These are phyloP conservation scores for Pythium oligandrum DNA, from an alignment of 352 stramenopile species.

Conservation along the genomic window DNA sequence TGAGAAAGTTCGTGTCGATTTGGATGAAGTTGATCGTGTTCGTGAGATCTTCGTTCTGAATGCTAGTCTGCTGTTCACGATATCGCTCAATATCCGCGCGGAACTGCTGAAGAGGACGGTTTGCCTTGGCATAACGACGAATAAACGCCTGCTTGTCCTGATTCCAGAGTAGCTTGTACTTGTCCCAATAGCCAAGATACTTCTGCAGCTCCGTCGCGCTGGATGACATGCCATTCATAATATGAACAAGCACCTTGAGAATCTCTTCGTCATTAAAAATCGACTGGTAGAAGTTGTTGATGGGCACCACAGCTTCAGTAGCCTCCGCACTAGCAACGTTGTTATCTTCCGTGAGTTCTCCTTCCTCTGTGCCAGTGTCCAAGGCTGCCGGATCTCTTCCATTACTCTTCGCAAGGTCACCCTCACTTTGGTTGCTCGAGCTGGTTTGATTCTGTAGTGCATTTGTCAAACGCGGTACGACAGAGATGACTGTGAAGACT, in stretches of 20 bases:
- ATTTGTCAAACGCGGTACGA: constrained; percentile 83
- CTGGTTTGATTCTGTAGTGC: constrained; percentile 29
- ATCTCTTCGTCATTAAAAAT: constrained; percentile 96
- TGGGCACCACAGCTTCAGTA: neutral
- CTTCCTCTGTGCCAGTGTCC: constrained; percentile 6
- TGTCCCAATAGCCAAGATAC: constrained; percentile 94
- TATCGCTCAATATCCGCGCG: constrained; percentile 91
- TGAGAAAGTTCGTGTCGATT: constrained; percentile 92
- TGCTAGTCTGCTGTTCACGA: constrained; percentile 88
- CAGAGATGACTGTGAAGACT: constrained; percentile 92
- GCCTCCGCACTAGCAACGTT: constrained; percentile 3
- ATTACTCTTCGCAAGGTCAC: constrained; percentile 1
- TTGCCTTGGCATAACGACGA: constrained; percentile 93
- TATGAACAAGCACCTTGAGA: constrained; percentile 92
- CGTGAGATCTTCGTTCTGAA: constrained; percentile 88
- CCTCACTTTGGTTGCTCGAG: constrained; percentile 17
- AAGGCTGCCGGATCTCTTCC: constrained; percentile 5
- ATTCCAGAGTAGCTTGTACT: constrained; percentile 92
- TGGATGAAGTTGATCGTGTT: constrained; percentile 96
- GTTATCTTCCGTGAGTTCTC: neutral
- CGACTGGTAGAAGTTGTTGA: constrained; percentile 89
- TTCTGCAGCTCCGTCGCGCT: constrained; percentile 93
- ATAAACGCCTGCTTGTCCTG: constrained; percentile 95
- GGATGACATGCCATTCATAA: constrained; percentile 96
- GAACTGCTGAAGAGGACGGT: constrained; percentile 90